phyloP scores from a whole-genome alignment of 345 rosid genomes.

The Kernera saxatilis region DNA sequence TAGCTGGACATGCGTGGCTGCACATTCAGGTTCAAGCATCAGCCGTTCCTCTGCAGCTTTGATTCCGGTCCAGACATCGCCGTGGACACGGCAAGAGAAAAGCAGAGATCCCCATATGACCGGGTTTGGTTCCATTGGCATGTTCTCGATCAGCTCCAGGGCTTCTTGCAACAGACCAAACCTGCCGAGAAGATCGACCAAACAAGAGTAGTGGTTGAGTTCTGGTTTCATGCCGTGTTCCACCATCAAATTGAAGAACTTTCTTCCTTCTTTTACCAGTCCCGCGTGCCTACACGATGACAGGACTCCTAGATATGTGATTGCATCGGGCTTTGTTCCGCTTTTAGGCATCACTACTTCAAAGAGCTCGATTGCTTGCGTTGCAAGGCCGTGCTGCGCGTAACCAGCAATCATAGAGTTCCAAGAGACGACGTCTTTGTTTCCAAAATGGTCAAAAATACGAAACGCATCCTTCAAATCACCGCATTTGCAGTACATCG shows the following conservation, averaged over 20 bases:
- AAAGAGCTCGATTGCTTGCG: slow-evolving; percentile 51
- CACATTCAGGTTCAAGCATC: slow-evolving; percentile 66
- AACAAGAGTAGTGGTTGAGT: slow-evolving; percentile 71
- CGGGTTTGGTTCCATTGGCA: slow-evolving; percentile 72
- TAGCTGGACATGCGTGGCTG: slow-evolving; percentile 70
- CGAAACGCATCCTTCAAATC: slow-evolving; percentile 42
- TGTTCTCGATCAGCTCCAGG: slow-evolving; percentile 38
- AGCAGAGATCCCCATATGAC: slow-evolving; percentile 84
- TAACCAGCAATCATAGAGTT: slow-evolving; percentile 94
- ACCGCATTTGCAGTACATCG: slow-evolving; percentile 88
- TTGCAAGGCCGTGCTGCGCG: slow-evolving; percentile 71
- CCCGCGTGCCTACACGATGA: slow-evolving; percentile 91
- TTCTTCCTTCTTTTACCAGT: slow-evolving; percentile 53
- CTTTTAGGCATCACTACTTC: slow-evolving; percentile 49
- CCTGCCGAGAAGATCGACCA: slow-evolving; percentile 92
- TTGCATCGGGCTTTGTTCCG: slow-evolving; percentile 53
- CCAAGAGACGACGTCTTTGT: slow-evolving; percentile 77
- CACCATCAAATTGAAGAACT: slow-evolving; percentile 56
- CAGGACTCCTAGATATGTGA: slow-evolving; percentile 76
- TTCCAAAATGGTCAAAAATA: slow-evolving; percentile 40
- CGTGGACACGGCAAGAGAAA: slow-evolving; percentile 76
- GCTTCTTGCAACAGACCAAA: slow-evolving; percentile 76
- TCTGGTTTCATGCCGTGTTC: slow-evolving; percentile 50
- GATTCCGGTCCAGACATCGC: slow-evolving; percentile 62
- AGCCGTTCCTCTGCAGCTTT: slow-evolving; percentile 78